These are phyloP conservation scores for Termitomyces sp. DNA, from an alignment of 768 basidiomycete genomes.

Conservation along the genomic window DNA sequence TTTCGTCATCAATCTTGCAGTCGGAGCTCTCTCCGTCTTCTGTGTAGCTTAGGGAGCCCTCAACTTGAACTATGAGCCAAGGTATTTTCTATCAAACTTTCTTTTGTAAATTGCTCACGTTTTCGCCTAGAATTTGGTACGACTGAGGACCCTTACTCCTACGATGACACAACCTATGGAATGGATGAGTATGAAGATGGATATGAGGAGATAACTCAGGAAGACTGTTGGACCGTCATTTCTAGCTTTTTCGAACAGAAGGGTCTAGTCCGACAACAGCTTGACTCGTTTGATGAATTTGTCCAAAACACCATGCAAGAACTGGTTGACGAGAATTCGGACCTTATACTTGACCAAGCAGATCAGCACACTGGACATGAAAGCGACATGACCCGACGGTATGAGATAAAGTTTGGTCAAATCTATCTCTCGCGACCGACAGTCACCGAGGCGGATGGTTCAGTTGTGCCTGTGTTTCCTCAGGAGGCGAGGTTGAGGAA, in stretches of 20 bases:
- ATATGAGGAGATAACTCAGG: conserved; percentile 84
- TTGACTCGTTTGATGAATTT: conserved; percentile 98
- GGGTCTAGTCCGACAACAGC: conserved; percentile 95
- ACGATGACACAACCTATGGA: conserved; percentile 60
- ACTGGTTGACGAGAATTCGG: conserved; percentile 94
- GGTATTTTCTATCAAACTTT: conserved; percentile 37
- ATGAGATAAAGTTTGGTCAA: conserved; percentile 96
- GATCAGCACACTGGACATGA: conserved; percentile 93
- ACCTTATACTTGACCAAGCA: conserved; percentile 93
- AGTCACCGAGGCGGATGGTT: conserved; percentile 93
- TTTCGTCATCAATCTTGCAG: background rate
- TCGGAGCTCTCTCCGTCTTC: background rate
- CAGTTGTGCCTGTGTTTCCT: conserved; percentile 90
- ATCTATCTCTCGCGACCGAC: conserved; percentile 96
- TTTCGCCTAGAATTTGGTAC: conserved; percentile 44
- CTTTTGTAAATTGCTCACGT: conserved; percentile 31
- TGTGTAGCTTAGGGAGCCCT: background rate
- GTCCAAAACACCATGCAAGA: conserved; percentile 99
- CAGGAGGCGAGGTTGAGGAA: conserved; percentile 96
- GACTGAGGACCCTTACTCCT: conserved; percentile 51
- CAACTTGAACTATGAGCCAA: conserved; percentile 42
- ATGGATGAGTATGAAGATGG: conserved; percentile 53
- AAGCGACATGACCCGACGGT: conserved; percentile 79
- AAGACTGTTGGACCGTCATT: conserved; percentile 95
- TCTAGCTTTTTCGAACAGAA: conserved; percentile 96